Conservation (phyloP, 768 basidiomycete genomes). For the Leccinum obscurum region DNA sequence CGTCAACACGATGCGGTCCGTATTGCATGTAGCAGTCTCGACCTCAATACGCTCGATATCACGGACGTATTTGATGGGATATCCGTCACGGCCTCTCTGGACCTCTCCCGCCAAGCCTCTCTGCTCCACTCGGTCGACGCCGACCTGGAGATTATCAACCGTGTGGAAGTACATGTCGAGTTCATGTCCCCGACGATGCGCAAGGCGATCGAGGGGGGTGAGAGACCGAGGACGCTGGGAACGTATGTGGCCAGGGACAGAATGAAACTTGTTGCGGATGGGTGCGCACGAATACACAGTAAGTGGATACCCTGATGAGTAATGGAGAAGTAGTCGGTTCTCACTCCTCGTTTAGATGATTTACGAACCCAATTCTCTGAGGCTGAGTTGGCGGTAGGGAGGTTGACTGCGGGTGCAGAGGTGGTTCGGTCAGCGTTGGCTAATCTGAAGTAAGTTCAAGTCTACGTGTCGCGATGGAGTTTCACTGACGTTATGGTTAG, state of each 20-base stretch:
- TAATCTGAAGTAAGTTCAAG: conserved; percentile 43
- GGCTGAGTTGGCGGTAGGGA: conserved; percentile 51
- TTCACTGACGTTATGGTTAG: conserved; percentile 35
- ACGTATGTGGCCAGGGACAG: conserved; percentile 79
- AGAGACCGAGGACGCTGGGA: conserved; percentile 65
- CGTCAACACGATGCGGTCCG: conserved; percentile 69
- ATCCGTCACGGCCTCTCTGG: conserved; percentile 50
- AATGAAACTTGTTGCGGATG: conserved; percentile 80
- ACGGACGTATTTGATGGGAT: conserved; percentile 70
- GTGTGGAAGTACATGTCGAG: conserved; percentile 69
- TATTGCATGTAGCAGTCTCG: conserved; percentile 72
- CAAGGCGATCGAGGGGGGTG: conserved; percentile 71
- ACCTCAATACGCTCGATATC: conserved; percentile 70
- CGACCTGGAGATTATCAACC: conserved; percentile 69
- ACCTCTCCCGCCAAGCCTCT: conserved; percentile 64
- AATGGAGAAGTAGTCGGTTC: not conserved
- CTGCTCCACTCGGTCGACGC: conserved; percentile 65
- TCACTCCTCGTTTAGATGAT: conserved; percentile 47
- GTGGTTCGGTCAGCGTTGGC: conserved; percentile 51
- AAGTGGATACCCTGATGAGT: conserved; percentile 18
- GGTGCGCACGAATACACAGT: conserved; percentile 71
- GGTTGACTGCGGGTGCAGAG: conserved; percentile 60
- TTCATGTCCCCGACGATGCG: conserved; percentile 69
- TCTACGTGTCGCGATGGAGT: not conserved
- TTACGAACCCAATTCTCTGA: conserved; percentile 53